Evolutionary conservation across 2,329 filamentous ascomycete species (phyloP), one percentile per base, ranked within the genome.

Genomic region (Claviceps lovelessii): DNA sequence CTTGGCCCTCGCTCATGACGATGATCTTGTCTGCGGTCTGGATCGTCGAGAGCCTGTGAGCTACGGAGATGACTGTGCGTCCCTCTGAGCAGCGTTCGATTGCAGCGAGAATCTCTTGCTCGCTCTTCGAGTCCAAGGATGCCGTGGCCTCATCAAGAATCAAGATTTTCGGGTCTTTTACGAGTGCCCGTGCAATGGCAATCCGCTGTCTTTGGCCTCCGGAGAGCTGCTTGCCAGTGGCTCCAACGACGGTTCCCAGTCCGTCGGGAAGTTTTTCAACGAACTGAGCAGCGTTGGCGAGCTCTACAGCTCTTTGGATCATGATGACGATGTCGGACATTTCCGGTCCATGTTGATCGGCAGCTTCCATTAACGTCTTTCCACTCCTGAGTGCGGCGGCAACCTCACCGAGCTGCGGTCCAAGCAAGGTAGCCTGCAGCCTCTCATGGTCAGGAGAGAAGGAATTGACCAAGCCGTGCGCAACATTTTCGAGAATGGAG

Each of bases 131-230:
- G 37, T 57, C 56, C 8, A 57, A 15, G 10, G 44, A 47, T 2
- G 56, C 54, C 2, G 56, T 59, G 19, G 54, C 81, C 64, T 85
- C 82, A 58, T 85, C 81, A 1, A 85, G 66, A 19, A 85, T 75
- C 1, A 85, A 70, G 37, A 57, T 79, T 50, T 68, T 66, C 0
- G 69, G 69, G 51, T 68, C 61, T 10, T 64, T 64, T 28, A 72
- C 63, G 49, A 72, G 65, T 35, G 67, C 67, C 13, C 68, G 63
- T 9, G 68, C 67, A 55, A 85, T 83, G 1, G 80, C 77, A 28
- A 85, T 72, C 9, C 81, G 74, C 60, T 85, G 82, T 47, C 79
- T 72, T 59, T 85, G 81, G 3, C 81, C 82, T 35, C 81, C 81
- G n/a, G 77, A 81, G 1, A 85, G 67, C 55, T 80, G 78, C 47